phyloP scores from a whole-genome alignment of 2,329 filamentous ascomycete species.

The Penicillium sp. region DNA sequence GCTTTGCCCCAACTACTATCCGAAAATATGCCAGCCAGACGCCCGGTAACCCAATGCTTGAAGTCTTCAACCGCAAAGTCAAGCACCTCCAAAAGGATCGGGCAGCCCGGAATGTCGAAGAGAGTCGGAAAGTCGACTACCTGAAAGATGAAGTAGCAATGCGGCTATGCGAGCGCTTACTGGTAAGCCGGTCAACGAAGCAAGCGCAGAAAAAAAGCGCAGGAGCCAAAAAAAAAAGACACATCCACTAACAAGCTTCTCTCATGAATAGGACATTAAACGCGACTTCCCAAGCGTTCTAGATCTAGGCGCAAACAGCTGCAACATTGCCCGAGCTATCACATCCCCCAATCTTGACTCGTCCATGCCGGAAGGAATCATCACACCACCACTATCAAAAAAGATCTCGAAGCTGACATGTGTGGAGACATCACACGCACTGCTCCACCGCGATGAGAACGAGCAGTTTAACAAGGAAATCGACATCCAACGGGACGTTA shows the following conservation, averaged over 20 bases:
- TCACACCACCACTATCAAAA: conserved; percentile 58
- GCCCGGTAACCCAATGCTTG: conserved; percentile 71
- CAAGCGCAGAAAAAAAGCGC: neutral
- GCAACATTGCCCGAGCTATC: conserved; percentile 84
- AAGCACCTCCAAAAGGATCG: conserved; percentile 94
- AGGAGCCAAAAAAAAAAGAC: neutral
- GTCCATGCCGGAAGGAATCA: conserved; percentile 35
- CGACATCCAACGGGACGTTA: conserved; percentile 68
- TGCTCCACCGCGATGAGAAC: conserved; percentile 75
- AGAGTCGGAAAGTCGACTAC: conserved; percentile 82
- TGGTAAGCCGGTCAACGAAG: conserved; percentile 53
- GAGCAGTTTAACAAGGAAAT: conserved; percentile 68
- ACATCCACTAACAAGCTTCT: conserved; percentile 1
- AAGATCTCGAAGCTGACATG: conserved; percentile 74
- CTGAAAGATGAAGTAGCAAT: conserved; percentile 87
- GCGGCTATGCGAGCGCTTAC: conserved; percentile 77
- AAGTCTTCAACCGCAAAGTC: conserved; percentile 84
- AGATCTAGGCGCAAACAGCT: conserved; percentile 92
- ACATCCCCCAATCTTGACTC: conserved; percentile 66
- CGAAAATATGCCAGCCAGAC: conserved; percentile 74
- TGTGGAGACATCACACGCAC: conserved; percentile 72
- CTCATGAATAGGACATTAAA: conserved; percentile 69
- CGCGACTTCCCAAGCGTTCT: conserved; percentile 79
- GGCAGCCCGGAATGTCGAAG: conserved; percentile 66
- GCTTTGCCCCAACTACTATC: conserved; percentile 11